A percentile compares a stretch with the other conserved stretches of the same genome.
phyloP scores from a whole-genome alignment of 495 filamentous ascomycete genomes.

The Podospora comata region DNA sequence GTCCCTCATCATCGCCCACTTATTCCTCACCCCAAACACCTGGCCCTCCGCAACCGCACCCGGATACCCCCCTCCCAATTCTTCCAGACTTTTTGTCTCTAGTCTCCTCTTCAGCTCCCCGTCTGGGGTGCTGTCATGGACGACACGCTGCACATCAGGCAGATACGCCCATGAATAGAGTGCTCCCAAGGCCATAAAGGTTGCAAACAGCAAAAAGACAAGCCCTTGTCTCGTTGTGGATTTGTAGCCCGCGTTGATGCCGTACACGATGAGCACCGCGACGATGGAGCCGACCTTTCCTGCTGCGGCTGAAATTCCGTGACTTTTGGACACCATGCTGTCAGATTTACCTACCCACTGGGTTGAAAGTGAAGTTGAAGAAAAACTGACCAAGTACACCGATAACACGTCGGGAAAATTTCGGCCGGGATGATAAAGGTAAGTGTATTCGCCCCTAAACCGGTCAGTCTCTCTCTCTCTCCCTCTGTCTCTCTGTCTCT shows the following conservation, averaged over 20 bases:
- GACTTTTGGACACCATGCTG: slow-evolving; percentile 26
- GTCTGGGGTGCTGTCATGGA: slow-evolving; percentile 16
- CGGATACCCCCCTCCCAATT: slow-evolving; percentile 33
- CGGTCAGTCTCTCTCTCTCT: too few relatives aligned
- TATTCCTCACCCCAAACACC: slow-evolving; percentile 29
- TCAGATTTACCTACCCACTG: neutral
- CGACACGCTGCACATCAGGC: slow-evolving; percentile 32
- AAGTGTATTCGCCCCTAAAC: slow-evolving; percentile 69
- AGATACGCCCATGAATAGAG: slow-evolving; percentile 38
- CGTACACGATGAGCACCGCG: slow-evolving; percentile 51
- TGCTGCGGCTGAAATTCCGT: slow-evolving; percentile 80
- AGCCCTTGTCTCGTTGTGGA: slow-evolving; percentile 31
- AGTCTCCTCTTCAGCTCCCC: slow-evolving; percentile 11
- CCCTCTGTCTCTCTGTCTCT: too few relatives aligned
- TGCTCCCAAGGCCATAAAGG: slow-evolving; percentile 35
- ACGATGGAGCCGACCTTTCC: slow-evolving; percentile 82
- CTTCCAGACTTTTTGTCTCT: slow-evolving; percentile 33
- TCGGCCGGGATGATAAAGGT: slow-evolving; percentile 92
- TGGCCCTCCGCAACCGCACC: slow-evolving; percentile 30
- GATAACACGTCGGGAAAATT: slow-evolving; percentile 83
- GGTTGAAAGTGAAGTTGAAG: neutral
- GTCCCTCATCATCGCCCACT: slow-evolving; percentile 25
- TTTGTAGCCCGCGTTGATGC: slow-evolving; percentile 36
- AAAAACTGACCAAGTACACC: slow-evolving; percentile 57
- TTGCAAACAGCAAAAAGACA: slow-evolving; percentile 36